These are phyloP conservation scores for Suillus bovinus DNA, from an alignment of 768 basidiomycete genomes.

Conservation along the genomic window DNA sequence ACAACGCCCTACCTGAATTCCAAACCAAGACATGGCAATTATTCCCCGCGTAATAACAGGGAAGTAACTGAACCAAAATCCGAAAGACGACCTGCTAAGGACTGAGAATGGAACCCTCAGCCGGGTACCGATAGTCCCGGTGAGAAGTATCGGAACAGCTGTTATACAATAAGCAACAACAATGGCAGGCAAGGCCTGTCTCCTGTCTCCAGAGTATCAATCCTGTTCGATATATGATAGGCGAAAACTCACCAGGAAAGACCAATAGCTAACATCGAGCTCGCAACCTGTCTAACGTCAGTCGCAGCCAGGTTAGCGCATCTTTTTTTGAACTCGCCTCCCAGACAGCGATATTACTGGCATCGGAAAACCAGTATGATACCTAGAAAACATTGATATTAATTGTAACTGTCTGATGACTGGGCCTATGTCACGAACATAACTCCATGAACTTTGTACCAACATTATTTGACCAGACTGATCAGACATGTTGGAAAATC, in stretches of 20 bases:
- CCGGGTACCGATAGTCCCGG: slow-evolving; percentile 76
- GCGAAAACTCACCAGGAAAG: slow-evolving; percentile 54
- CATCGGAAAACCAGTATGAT: slow-evolving; percentile 34
- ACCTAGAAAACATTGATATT: slow-evolving; percentile 23
- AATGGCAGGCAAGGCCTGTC: slow-evolving; percentile 68
- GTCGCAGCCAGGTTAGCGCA: not conserved
- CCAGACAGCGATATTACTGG: slow-evolving; percentile 45
- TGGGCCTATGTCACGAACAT: slow-evolving; percentile 57
- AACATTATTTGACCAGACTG: not conserved
- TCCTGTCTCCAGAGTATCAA: slow-evolving; percentile 37
- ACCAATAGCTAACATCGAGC: slow-evolving; percentile 74
- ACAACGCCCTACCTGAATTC: slow-evolving; percentile 53
- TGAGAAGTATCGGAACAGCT: slow-evolving; percentile 70
- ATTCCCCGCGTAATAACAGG: slow-evolving; percentile 75
- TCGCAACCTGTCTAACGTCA: slow-evolving; percentile 41
- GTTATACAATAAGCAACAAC: slow-evolving; percentile 74
- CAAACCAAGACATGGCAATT: slow-evolving; percentile 83
- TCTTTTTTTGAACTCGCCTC: slow-evolving; percentile 26
- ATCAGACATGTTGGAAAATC: not conserved
- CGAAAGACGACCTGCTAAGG: slow-evolving; percentile 83
- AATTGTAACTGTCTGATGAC: slow-evolving; percentile 28
- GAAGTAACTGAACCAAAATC: slow-evolving; percentile 90
- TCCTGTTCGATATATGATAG: not conserved
- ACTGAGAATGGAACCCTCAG: slow-evolving; percentile 77
- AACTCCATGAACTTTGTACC: slow-evolving; percentile 50